Base-by-base conservation (phyloP, 2,329 filamentous ascomycete genomes). In the Penicillium sclerotiorum region DNA sequence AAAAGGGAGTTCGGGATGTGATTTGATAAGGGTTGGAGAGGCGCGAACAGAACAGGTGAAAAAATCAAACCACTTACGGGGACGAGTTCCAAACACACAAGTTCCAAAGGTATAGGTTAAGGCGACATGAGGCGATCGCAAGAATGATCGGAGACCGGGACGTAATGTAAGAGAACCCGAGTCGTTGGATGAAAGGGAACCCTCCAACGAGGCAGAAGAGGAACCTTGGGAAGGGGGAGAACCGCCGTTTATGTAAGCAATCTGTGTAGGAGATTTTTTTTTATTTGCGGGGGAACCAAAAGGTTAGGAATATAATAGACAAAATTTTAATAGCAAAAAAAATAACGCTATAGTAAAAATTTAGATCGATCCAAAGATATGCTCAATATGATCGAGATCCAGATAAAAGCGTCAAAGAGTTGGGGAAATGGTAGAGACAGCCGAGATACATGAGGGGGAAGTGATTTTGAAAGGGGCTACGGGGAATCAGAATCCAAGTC, bases 181-280 rank as follows among this genome's bases (percentile, higher is more conserved):
- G 33, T 37, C 30, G 35, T 37, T 37, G 43, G 35, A 22, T 27
- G 33, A 30, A 38, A 46, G 35, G 43, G 32, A 28, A 46, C 33
- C 23, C 15, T n/a, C n/a, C n/a, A n/a, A n/a, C n/a, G n/a, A n/a
- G n/a, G n/a, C n/a, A 28, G 25, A 20, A 9, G 33, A 46, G 43
- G 43, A 46, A 39, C 33, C 33, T 36, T 36, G 43, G 43, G 35
- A 33, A 37, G 43, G 33, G 33, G 42, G 33, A 18, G 17, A 37
- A 33, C 30, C 28, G 42, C n/a, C 30, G 18, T 23, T 46, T 46
- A 46, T 39, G 43, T 46, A 46, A 46, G 33, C 43, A 30, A 15
- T n/a, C n/a, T n/a, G n/a, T n/a, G 9, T 9, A 12, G 25, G 25
- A 15, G 22, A 20, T 30, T 20, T 28, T 45, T 46, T 46, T 39